These are phyloP conservation scores for Pseudonitzschia delicatissima DNA, from an alignment of 108 stramenopile species.

Conservation along the genomic window DNA sequence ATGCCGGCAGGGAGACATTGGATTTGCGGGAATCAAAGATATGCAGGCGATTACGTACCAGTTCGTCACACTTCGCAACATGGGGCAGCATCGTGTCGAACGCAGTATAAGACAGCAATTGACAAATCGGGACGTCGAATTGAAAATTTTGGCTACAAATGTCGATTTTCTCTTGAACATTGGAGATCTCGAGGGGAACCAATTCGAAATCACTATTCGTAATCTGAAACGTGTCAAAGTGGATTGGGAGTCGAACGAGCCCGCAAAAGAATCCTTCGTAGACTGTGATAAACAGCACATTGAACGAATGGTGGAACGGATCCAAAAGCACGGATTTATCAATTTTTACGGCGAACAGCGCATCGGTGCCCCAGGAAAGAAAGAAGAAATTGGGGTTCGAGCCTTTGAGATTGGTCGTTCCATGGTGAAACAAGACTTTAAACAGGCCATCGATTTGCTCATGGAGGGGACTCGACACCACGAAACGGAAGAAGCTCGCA, in stretches of 20 bases:
- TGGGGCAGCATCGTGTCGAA: constrained; percentile 21
- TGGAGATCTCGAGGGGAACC: constrained; percentile 68
- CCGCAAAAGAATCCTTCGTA: constrained; percentile 37
- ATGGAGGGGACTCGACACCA: constrained; percentile 39
- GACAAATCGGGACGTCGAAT: constrained; percentile 28
- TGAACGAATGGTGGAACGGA: constrained; percentile 46
- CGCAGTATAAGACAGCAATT: constrained; percentile 29
- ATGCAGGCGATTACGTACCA: constrained; percentile 85
- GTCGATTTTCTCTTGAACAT: constrained; percentile 36
- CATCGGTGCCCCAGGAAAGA: constrained; percentile 64
- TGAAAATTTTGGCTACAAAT: constrained; percentile 25
- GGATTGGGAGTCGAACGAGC: background rate
- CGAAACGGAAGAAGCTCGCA: constrained; percentile 39
- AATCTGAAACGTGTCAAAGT: constrained; percentile 42
- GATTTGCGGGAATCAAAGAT: constrained; percentile 75
- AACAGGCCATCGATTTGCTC: constrained; percentile 62
- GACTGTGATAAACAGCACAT: constrained; percentile 46
- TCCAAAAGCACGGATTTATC: constrained; percentile 65
- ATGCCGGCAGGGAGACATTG: constrained; percentile 71
- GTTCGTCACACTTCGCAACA: constrained; percentile 69
- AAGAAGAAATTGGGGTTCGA: constrained; percentile 55
- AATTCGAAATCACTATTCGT: constrained; percentile 61
- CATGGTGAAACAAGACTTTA: constrained; percentile 63
- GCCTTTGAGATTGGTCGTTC: constrained; percentile 81
- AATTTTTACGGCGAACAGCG: constrained; percentile 90